phyloP scores from a whole-genome alignment of 2,329 filamentous ascomycete genomes.

The Colletotrichum sp. region DNA sequence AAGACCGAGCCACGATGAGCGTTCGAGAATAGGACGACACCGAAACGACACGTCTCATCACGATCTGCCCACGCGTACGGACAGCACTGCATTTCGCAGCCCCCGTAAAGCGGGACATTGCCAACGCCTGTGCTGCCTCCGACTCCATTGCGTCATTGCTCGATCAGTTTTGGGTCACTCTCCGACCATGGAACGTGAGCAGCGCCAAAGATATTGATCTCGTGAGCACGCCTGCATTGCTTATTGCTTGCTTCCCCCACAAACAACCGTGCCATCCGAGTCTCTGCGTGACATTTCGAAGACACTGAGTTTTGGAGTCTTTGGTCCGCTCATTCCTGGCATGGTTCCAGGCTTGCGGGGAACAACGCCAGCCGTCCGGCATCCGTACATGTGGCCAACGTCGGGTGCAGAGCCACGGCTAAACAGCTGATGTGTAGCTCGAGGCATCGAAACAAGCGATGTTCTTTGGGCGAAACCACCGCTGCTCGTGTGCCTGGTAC shows the following conservation, averaged over 20 bases:
- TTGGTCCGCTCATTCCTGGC: neutral
- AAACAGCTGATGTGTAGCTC: neutral
- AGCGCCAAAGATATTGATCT: neutral
- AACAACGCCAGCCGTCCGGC: neutral
- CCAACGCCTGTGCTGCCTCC: neutral
- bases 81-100: neutral
- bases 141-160: conserved; percentile 1
- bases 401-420: neutral
- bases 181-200: neutral
- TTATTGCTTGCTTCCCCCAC: conserved; percentile 1
- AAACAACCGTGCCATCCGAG: conserved; percentile 18
- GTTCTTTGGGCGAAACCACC: neutral
- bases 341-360: neutral
- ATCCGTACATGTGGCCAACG: neutral
- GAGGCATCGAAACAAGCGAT: neutral
- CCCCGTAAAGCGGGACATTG: neutral
- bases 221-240: conserved; percentile 9
- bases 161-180: neutral
- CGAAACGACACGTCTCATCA: conserved; percentile 6
- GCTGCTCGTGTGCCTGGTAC: neutral
- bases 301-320: neutral
- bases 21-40: neutral
- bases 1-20: neutral
- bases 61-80: neutral
- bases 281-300: neutral